Percentiles rank a stretch among this genome's conserved stretches.
phyloP scores from a whole-genome alignment of 2,329 filamentous ascomycete genomes.

The Ploettnerulaceae sp. region DNA sequence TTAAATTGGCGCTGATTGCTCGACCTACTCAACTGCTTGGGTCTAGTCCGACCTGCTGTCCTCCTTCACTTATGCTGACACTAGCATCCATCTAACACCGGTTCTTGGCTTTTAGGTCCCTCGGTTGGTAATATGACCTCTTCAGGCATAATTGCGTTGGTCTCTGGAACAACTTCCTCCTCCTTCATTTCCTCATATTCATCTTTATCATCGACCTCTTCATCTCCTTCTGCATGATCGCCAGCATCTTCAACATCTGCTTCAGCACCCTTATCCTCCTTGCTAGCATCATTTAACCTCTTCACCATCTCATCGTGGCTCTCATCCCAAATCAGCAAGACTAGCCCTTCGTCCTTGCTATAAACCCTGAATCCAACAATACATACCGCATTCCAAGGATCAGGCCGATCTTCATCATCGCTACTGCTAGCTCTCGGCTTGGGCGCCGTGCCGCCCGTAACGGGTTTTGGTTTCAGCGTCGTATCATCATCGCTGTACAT shows the following conservation, averaged over 20 bases:
- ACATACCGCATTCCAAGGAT: constrained; percentile 41
- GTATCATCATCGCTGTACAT: constrained; percentile 56
- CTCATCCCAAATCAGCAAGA: constrained; percentile 25
- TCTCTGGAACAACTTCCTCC: neutral
- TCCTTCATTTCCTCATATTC: neutral
- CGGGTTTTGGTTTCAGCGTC: constrained; percentile 44
- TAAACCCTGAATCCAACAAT: constrained; percentile 41
- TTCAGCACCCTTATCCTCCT: constrained; percentile 17
- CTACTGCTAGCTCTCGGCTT: constrained; percentile 27
- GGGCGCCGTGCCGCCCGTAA: constrained; percentile 13
- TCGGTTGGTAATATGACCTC: constrained; percentile 7
- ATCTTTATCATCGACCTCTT: neutral
- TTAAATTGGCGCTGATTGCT: too few species aligned
- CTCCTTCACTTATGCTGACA: too few species aligned
- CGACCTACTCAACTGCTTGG: too few species aligned
- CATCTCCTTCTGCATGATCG: neutral
- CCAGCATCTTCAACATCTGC: constrained; percentile 23
- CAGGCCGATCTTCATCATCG: constrained; percentile 34
- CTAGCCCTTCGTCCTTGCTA: constrained; percentile 40
- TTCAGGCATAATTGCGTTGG: neutral
- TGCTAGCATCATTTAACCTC: constrained; percentile 1
- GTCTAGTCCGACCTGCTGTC: too few species aligned
- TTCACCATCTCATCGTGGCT: constrained; percentile 10
- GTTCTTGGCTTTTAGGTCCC: too few species aligned
- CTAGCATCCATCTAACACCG: too few species aligned